phyloP scores from a whole-genome alignment of 2,329 filamentous ascomycete genomes.

The Ustulina deusta region DNA sequence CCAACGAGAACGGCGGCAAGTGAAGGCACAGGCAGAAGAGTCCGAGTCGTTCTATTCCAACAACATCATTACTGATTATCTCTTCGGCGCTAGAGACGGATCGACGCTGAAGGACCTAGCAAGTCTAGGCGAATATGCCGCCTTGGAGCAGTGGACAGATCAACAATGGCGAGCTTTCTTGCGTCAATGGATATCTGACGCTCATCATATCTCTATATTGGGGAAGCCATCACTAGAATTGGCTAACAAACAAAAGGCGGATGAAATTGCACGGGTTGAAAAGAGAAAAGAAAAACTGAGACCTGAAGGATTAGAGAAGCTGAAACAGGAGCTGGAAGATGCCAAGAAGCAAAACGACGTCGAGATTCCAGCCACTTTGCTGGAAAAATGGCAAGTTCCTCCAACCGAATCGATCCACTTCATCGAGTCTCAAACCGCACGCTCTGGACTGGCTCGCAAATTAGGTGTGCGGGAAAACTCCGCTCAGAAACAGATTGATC shows the following conservation, averaged over 20 bases:
- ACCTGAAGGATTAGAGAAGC: constrained; percentile 79
- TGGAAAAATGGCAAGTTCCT: constrained; percentile 85
- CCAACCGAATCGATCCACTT: constrained; percentile 93
- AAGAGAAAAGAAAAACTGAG: constrained; percentile 84
- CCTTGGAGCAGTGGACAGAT: constrained; percentile 83
- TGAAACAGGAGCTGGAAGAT: constrained; percentile 80
- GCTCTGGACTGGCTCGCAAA: constrained; percentile 80
- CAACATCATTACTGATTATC: constrained; percentile 89
- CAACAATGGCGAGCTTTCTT: constrained; percentile 85
- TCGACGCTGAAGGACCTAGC: constrained; percentile 74
- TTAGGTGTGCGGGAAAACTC: constrained; percentile 75
- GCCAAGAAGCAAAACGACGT: constrained; percentile 91
- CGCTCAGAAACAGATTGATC: constrained; percentile 81
- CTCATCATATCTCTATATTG: constrained; percentile 86
- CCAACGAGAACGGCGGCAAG: constrained; percentile 80
- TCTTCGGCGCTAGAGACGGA: constrained; percentile 89
- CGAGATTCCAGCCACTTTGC: constrained; percentile 83
- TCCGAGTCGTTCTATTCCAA: constrained; percentile 84
- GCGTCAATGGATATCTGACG: constrained; percentile 85
- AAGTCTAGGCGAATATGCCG: constrained; percentile 71
- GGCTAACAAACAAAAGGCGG: constrained; percentile 82
- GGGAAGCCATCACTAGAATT: constrained; percentile 86
- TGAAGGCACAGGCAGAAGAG: constrained; percentile 85
- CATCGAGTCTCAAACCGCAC: constrained; percentile 86
- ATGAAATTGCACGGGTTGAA: constrained; percentile 82